Conservation (phyloP, 495 filamentous ascomycete genomes). For the Xylaria longipes region DNA sequence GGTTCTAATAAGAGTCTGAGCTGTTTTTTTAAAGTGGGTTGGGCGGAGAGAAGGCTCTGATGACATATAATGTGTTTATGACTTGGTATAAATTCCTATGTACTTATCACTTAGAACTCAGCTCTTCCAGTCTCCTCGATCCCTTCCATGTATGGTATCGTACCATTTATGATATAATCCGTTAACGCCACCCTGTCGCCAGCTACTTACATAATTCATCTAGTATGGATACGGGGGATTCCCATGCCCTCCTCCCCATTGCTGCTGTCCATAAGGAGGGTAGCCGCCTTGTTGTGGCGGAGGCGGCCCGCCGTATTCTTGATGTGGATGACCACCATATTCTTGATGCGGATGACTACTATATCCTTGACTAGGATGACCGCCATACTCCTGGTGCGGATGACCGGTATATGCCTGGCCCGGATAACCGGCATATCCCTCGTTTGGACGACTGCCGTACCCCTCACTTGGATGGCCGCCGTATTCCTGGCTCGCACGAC, state of each 20-base stretch:
- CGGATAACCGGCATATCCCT: conserved; percentile 18
- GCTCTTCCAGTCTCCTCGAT: neutral
- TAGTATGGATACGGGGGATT: conserved; percentile 25
- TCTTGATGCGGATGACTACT: neutral
- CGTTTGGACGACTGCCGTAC: conserved; percentile 26
- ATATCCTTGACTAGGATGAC: neutral
- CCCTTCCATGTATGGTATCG: conserved; percentile 4
- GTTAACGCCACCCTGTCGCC: neutral
- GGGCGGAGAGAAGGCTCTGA: neutral
- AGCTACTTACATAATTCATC: neutral
- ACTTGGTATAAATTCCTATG: neutral
- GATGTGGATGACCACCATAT: conserved; percentile 25
- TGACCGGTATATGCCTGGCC: neutral
- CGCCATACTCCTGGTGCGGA: neutral
- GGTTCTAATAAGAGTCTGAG: neutral
- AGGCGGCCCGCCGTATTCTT: conserved; percentile 34
- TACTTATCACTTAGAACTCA: neutral
- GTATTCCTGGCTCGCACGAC: neutral
- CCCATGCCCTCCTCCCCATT: conserved; percentile 34
- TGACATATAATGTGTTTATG: neutral
- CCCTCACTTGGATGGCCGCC: conserved; percentile 29
- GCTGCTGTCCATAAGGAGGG: conserved; percentile 35
- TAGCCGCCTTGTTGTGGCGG: conserved; percentile 32
- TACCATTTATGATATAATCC: neutral
- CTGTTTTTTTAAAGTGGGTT: neutral